These are phyloP conservation scores for Knufia petricola DNA, from an alignment of 2,329 filamentous ascomycete genomes.

Conservation along the genomic window DNA sequence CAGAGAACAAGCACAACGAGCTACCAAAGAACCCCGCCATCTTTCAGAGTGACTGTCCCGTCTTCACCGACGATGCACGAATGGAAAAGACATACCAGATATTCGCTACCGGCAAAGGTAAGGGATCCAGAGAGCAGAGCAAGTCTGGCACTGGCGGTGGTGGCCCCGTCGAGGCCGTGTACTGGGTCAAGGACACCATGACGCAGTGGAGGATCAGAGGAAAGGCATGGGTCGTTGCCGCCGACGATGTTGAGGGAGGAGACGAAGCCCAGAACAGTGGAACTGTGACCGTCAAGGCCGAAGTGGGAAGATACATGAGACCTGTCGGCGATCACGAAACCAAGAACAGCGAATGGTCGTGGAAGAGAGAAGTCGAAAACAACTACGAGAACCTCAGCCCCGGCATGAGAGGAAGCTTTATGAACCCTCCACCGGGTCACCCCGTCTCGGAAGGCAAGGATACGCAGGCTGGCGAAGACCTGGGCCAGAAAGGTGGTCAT, in stretches of 20 bases:
- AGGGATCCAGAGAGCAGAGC: conserved; percentile 35
- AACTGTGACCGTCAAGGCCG: conserved; percentile 49
- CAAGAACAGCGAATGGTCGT: conserved; percentile 56
- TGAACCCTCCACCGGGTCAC: conserved; percentile 59
- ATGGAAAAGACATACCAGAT: conserved; percentile 78
- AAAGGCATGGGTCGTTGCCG: conserved; percentile 64
- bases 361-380: conserved; percentile 67
- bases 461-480: conserved; percentile 34
- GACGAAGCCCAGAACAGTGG: conserved; percentile 44
- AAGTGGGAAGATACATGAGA: conserved; percentile 53
- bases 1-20: conserved; percentile 61
- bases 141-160: conserved; percentile 51
- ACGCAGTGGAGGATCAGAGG: conserved; percentile 83
- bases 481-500: conserved; percentile 58
- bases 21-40: conserved; percentile 60
- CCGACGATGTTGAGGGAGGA: conserved; percentile 47
- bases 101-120: conserved; percentile 41
- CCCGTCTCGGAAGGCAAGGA: conserved; percentile 45
- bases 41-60: conserved; percentile 68
- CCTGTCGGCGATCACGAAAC: conserved; percentile 22
- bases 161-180: conserved; percentile 68
- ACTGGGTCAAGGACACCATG: conserved; percentile 61
- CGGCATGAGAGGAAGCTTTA: conserved; percentile 64
- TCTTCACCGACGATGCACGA: conserved; percentile 77
- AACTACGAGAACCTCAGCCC: conserved; percentile 87